Evolutionary conservation across 2,329 filamentous ascomycete species (phyloP), one percentile per base, ranked within the genome.

Genomic region (Cladosporium sp.): DNA sequence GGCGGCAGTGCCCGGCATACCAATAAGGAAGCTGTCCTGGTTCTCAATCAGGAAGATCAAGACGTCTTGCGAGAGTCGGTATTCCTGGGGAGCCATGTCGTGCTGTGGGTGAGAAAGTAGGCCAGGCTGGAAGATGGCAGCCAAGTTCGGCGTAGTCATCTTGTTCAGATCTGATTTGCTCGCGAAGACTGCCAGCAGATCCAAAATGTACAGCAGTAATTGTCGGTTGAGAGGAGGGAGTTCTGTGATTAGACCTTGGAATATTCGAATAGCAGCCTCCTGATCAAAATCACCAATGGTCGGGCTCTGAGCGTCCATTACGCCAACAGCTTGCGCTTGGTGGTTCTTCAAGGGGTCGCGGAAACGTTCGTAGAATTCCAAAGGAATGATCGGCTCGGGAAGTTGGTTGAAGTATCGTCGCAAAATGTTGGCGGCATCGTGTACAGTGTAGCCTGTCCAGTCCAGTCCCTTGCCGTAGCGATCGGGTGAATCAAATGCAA

Each of bases 1-100:
- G n/a, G 93, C 91, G n/a, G 88, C 93, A n/a, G 93, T 97, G 53
- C 95, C 95, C 75, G 93, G 92, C 95, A 99, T 99, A 64, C 95
- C 95, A 69, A 99, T 96, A 70, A 99, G 82, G 83, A 99, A 99
- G 78, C 97, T 92, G 74, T 99, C 95, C 77, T 99, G 95, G 73
- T 99, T 97, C 76, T 98, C 93, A 70, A 99, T 99, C 71, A 99
- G 81, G 78, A 99, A 99, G 59, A 99, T 97, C 69, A 99, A 85
- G 23, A 99, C 94, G 73, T 95, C 94, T 83, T 99, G 95, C 76
- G 96, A 98, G 6, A 99, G 83, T 34, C 92, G 89, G 76, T 99
- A 99, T 75, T 98, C 94, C 65, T 91, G 87, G 0, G 95, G 95
- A 0, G 92, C 89, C 94, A 99, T 98, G 74, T 96, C 93, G 77